Evolutionary conservation across 2,329 filamentous ascomycete species (phyloP).

Genomic region (Aspergillus tubingensis): DNA sequence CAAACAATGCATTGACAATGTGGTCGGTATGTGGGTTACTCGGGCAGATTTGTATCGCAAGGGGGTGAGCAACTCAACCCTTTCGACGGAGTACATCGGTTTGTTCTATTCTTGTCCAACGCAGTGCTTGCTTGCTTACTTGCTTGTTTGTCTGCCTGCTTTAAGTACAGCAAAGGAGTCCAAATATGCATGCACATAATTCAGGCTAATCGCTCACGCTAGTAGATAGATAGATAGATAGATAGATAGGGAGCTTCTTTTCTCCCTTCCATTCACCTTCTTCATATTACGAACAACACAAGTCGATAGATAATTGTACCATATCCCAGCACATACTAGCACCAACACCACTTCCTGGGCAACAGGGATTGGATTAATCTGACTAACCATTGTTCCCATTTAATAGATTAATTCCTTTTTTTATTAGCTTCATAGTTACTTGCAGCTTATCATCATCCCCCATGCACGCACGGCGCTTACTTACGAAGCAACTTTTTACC

Average conservation of each 20-base stretch:
- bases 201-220: not conserved
- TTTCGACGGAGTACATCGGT: too few species aligned
- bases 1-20: constrained; percentile 7
- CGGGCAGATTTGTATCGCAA: not conserved
- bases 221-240: not conserved
- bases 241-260: too few species aligned
- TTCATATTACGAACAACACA: not conserved
- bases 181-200: not conserved
- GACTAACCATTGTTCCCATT: not conserved
- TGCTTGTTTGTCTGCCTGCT: not conserved
- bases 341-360: not conserved
- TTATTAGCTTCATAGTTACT: not conserved
- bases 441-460: constrained; percentile 1
- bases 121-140: not conserved
- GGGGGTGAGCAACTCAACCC: not conserved
- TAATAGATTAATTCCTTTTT: not conserved
- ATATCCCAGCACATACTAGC: not conserved
- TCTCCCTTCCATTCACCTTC: not conserved
- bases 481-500: not conserved
- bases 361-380: not conserved
- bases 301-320: too few species aligned
- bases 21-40: constrained; percentile 7
- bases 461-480: not conserved
- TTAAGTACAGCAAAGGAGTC: not conserved
- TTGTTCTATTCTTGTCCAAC: constrained; percentile 1